Base-by-base conservation (phyloP, 2,329 filamentous ascomycete genomes). In the Penicillium sclerotiorum region DNA sequence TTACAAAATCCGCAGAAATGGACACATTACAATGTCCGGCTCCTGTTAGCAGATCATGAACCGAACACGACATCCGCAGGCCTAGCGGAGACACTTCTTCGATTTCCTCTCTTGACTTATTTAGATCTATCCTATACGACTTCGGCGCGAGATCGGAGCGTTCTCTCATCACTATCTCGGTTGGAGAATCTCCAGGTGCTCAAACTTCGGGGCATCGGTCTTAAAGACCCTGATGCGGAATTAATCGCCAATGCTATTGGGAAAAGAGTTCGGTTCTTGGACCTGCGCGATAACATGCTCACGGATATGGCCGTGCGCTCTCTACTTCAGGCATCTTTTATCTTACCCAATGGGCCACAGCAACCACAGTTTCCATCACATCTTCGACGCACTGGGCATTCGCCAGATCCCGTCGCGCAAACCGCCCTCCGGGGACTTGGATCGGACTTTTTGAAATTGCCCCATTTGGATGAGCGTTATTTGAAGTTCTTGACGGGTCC, bases 71-170 rank as follows among this genome's bases (percentile, higher is more conserved):
- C 82, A 1, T 79, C 79, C 0, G 69, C 67, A 15, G 77, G 80
- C 1, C 72, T 86, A 7, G 71, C 76, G 20, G 74, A 78, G 51
- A 79, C 78, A 1, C 55, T 86, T 20, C 63, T 72, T 12, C 74
- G 76, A 15, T 82, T 85, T 49, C 77, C 80, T 1, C 69, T 73
- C 27, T 66, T 86, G 21, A 70, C 82, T 5, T 85, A 83, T 54
- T 66, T 86, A 13, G 81, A 85, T 60, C 63, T 86, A 12, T 85
- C 82, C 1, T 75, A 74, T 53, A 83, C 80, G 3, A 68, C 64
- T 5, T 69, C 78, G 3, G 78, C 78, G 20, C 75, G 73, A 60
- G 77, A 75, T 68, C 71, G 66, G 42, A 67, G 52, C 43, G 79
- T 85, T 0, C 61, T 85, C 11, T 68, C 70, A 11, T 66, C 72